Evolutionary conservation across 208 protist species (phyloP), one percentile per base, ranked within the genome.

Genomic region (Angomonas desouzai): DNA sequence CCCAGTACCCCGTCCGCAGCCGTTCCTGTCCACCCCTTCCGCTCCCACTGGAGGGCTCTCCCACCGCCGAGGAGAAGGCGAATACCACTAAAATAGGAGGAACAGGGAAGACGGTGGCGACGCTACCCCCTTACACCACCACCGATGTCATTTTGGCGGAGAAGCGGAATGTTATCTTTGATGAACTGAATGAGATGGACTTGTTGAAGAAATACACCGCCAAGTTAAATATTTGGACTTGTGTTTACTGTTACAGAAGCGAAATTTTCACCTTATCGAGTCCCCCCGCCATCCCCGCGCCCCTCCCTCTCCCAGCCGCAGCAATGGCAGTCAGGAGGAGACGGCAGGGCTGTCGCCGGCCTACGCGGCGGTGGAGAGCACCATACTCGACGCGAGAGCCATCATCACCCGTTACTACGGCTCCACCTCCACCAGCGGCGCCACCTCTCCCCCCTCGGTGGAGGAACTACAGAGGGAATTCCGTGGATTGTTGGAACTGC

Each of bases 1-100:
- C 20, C 3, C 25, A 47, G 55, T 60, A 60, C n/a, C 29, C 55
- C 23, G 29, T 60, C 25, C 51, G 51, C 3, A 57, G 25, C 11
- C 11, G 51, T 23, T 30, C 18, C 45, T 51, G 45, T 23, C 45
- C 45, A 4, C 45, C 45, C 20, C 45, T 51, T 13, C 10, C 36
- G 36, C 6, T 43, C n/a, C n/a, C 36, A 40, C 13, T 40, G 13
- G 36, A 40, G 36, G 36, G 13, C 36, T 13, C 6, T 18, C 36
- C 6, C 6, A 13, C 36, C 36, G 36, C 36, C 13, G 9, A 6
- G 9, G 36, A 13, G 9, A 13, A 6, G 9, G 9, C n/a, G 45
- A 51, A 13, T 9, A 51, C 20, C 10, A 51, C 20, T 27, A 51
- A 4, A 27, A 51, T 23, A 27, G n/a, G 3, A 34, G 33, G 18